These are phyloP conservation scores for Aspergillus calidoustus DNA, from an alignment of 2,329 filamentous ascomycete genomes.

Conservation along the genomic window DNA sequence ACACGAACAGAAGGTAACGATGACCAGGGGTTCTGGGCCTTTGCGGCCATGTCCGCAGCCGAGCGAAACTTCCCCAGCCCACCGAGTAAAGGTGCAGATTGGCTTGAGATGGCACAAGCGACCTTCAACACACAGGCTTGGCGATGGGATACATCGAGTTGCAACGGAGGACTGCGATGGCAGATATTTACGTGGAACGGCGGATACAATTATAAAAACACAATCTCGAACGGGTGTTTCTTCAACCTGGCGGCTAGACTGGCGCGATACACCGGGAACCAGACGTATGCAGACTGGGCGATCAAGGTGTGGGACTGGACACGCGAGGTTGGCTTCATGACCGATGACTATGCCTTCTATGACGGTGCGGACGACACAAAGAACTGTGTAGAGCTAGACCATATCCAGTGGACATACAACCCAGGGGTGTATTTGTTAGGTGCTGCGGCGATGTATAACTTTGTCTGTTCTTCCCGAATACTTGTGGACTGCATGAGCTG, in stretches of 20 bases:
- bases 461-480: constrained; percentile 35
- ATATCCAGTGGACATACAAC: constrained; percentile 63
- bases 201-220: constrained; percentile 41
- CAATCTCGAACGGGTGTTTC: constrained; percentile 40
- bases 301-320: constrained; percentile 66
- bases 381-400: constrained; percentile 57
- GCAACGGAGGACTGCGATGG: constrained; percentile 68
- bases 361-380: constrained; percentile 58
- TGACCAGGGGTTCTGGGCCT: constrained; percentile 63
- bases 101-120: constrained; percentile 77
- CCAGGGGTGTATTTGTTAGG: constrained; percentile 60
- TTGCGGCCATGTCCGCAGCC: constrained; percentile 60
- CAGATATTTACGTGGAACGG: constrained; percentile 42
- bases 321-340: constrained; percentile 55
- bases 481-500: not conserved
- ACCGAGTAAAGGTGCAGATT: constrained; percentile 65
- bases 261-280: constrained; percentile 37
- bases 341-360: constrained; percentile 55
- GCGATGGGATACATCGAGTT: constrained; percentile 70
- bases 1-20: constrained; percentile 57
- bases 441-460: constrained; percentile 62
- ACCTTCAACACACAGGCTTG: constrained; percentile 78
- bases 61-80: constrained; percentile 49
- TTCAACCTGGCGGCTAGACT: constrained; percentile 38
- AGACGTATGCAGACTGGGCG: constrained; percentile 64